Evolutionary conservation across 2,329 filamentous ascomycete species (phyloP).

Genomic region (Colletotrichum horii): DNA sequence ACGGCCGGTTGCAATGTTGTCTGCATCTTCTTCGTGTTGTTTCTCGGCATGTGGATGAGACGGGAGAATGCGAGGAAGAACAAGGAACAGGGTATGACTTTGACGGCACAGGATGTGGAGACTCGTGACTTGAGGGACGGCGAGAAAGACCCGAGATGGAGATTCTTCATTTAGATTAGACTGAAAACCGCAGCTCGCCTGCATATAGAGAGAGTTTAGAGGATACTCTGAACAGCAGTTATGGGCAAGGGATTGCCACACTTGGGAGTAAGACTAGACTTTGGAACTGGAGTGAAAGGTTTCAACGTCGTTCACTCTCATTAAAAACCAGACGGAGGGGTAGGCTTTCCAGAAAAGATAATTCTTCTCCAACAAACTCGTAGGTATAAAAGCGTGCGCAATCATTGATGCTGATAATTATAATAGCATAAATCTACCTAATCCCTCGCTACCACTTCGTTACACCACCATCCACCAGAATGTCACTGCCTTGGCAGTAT

Average conservation of each 20-base stretch:
- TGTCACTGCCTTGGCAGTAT: conserved; percentile 47
- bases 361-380: accelerated
- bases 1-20: conserved; percentile 45
- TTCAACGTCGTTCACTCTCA: background rate
- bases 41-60: conserved; percentile 50
- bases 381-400: background rate
- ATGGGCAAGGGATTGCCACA: accelerated
- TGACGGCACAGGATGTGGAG: conserved; percentile 42
- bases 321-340: accelerated
- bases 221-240: accelerated
- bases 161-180: conserved; percentile 30
- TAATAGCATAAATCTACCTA: background rate
- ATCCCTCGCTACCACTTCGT: conserved; percentile 36
- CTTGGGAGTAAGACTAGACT: background rate
- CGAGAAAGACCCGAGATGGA: conserved; percentile 40
- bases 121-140: conserved; percentile 43
- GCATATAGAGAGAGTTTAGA: background rate
- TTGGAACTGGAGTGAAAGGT: accelerated
- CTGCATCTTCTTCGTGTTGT: conserved; percentile 42
- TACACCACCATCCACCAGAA: conserved; percentile 50
- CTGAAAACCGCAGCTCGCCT: too few species aligned
- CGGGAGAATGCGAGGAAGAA: conserved; percentile 45
- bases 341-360: background rate
- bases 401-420: background rate
- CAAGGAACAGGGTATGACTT: conserved; percentile 34